These are phyloP conservation scores for Trypanosoma rangeli DNA, from an alignment of 208 protist genomes.

Conservation along the genomic window DNA sequence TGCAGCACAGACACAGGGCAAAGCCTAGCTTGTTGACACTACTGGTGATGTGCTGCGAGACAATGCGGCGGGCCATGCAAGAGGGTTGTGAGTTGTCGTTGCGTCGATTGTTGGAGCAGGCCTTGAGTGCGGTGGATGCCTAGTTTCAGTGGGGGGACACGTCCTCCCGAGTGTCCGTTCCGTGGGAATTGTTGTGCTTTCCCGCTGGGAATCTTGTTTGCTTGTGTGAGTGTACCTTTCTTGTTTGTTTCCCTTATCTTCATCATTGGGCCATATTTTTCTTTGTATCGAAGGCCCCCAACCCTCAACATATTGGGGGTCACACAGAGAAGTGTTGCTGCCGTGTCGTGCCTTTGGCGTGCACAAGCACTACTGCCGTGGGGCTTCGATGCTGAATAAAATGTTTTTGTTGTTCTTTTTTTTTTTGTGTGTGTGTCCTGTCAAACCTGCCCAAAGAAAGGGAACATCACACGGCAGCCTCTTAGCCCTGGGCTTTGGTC, in stretches of 20 bases:
- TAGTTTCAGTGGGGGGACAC: background rate
- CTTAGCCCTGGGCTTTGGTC: background rate
- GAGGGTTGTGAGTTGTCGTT: background rate
- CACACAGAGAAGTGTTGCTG: background rate
- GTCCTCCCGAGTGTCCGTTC: background rate
- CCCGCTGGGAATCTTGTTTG: background rate
- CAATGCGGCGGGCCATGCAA: background rate
- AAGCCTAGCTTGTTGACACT: background rate
- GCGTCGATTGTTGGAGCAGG: constrained; percentile 11
- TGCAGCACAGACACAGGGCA: too few species aligned
- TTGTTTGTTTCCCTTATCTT: background rate
- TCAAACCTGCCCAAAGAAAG: background rate
- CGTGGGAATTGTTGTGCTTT: background rate
- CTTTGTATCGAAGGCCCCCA: background rate
- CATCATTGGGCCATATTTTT: background rate
- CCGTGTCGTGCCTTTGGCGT: background rate
- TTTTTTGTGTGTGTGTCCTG: background rate
- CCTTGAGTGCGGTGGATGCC: constrained; percentile 1
- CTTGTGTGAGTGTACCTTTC: background rate
- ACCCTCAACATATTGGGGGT: background rate
- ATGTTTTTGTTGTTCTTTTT: background rate
- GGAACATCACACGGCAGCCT: background rate
- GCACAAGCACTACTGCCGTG: background rate
- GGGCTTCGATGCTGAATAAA: background rate
- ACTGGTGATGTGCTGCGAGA: background rate